Percentiles rank a stretch among this genome's conserved stretches.
Conservation (phyloP, 1,284 basidiomycete species). For the Puccinia hordei region DNA sequence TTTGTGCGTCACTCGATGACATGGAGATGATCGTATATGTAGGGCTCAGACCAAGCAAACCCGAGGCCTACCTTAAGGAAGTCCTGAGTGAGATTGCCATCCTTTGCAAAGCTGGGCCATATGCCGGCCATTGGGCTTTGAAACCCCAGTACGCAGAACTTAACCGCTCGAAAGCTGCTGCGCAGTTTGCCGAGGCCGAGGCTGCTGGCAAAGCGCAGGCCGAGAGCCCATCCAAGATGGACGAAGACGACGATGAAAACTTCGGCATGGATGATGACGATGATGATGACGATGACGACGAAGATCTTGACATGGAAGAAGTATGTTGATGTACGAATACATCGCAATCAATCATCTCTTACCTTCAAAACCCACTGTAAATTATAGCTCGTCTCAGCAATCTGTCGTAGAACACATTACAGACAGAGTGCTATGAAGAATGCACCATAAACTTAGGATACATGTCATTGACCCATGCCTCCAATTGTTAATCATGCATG, state of each 20-base stretch:
- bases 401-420: neutral
- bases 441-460: neutral
- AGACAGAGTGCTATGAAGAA: neutral
- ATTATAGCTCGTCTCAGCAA: neutral
- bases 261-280: slow-evolving; percentile 36
- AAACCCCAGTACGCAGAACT: slow-evolving; percentile 53
- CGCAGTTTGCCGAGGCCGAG: slow-evolving; percentile 36
- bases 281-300: slow-evolving; percentile 48
- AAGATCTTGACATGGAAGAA: slow-evolving; percentile 46
- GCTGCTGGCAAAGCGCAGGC: slow-evolving; percentile 14
- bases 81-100: slow-evolving; percentile 78
- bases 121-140: slow-evolving; percentile 62
- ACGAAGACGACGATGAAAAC: slow-evolving; percentile 43
- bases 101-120: slow-evolving; percentile 74
- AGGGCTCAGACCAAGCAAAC: slow-evolving; percentile 83
- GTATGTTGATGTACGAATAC: neutral
- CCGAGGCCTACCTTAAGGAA: slow-evolving; percentile 86
- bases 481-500: too few relatives aligned
- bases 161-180: slow-evolving; percentile 41
- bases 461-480: too few relatives aligned
- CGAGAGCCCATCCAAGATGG: slow-evolving; percentile 26
- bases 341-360: neutral
- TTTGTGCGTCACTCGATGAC: neutral
- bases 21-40: slow-evolving; percentile 25
- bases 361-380: neutral